Evolutionary conservation across 192 early-diverging fungal species (phyloP), one percentile per base, ranked within the genome.

Genomic region (Backusella macrospora): DNA sequence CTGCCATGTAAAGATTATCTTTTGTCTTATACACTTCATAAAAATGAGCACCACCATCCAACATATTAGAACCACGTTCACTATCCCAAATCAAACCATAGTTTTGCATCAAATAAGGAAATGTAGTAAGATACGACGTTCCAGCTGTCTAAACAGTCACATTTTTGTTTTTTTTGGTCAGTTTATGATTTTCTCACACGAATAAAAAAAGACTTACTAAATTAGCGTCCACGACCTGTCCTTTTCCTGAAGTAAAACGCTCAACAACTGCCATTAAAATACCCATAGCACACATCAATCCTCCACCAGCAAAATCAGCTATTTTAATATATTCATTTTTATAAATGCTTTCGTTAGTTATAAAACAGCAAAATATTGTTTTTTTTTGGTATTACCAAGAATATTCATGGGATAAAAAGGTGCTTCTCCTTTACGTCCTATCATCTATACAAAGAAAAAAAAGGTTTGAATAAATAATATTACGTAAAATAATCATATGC

Each of bases 281-380:
- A 38, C 91, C 89, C 49, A 89, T 72, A 9, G 83, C 90, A 65
- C 88, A 88, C 66, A 92, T 83, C 43, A 90, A 52, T 42, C 89
- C 86, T 59, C 91, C 91, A 47, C 90, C 91, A 45, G 89, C 88
- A 77, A 92, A 92, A 81, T 92, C 90, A 21, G 86, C 89, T 63
- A 80, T 69, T 37, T 77, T 43, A 42, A 26, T 10, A 63, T 26
- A 10, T 13, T 40, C 14, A 67, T 45, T 34, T 59, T 7, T 72
- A 39, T 42, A 64, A 16, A 34, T 21, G 0, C 16, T 14, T 64
- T n/a, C 34, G 34, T 12, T 42, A 72, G 0, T 13, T 14, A 63
- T 5, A 62, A 26, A 73, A 43, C n/a, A 29, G 6, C 15, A 21
- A 14, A 23, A 13, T 18, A 9, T 44, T 0, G 2, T 1, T 68